Evolutionary conservation across 2,329 filamentous ascomycete genomes (phyloP).

Genomic region (Coleophoma crateriformis): DNA sequence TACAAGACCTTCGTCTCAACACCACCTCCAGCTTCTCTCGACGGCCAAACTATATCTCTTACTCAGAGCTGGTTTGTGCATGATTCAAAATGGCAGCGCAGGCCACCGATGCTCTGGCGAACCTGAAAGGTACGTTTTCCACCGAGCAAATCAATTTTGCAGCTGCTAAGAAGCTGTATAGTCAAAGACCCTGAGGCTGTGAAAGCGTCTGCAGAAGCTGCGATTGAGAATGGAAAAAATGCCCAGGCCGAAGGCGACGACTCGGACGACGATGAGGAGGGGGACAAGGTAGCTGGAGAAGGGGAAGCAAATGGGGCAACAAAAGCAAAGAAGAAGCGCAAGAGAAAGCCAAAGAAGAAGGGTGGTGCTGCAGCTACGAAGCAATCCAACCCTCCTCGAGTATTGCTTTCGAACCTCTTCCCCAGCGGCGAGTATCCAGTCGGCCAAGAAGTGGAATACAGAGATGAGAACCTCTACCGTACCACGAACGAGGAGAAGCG

Average conservation of each 20-base stretch:
- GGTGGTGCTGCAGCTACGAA: constrained; percentile 65
- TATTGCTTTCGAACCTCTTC: constrained; percentile 69
- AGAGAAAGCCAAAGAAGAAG: constrained; percentile 74
- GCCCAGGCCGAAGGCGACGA: constrained; percentile 40
- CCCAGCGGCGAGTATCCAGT: constrained; percentile 66
- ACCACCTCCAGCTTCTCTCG: no score
- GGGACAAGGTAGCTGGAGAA: constrained; percentile 28
- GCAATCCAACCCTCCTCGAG: constrained; percentile 73
- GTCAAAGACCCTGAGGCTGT: constrained; percentile 25
- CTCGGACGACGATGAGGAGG: constrained; percentile 48
- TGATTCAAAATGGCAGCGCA: constrained; percentile 21
- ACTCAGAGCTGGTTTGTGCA: constrained; percentile 2
- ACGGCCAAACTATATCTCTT: not conserved
- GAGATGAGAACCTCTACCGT: constrained; percentile 69
- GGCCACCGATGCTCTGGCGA: constrained; percentile 77
- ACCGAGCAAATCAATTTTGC: constrained; percentile 1
- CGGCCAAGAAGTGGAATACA: constrained; percentile 75
- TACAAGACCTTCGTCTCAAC: no score
- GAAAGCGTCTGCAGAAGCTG: constrained; percentile 19
- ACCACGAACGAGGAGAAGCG: constrained; percentile 83
- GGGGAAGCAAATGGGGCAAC: constrained; percentile 30
- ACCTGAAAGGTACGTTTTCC: constrained; percentile 83
- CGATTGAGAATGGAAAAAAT: constrained; percentile 15
- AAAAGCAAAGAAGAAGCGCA: constrained; percentile 59
- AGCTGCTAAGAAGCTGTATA: constrained; percentile 7